These are phyloP conservation scores for Suhomyces panamericanus DNA, from an alignment of 1,139 yeast genomes.

Conservation along the genomic window DNA sequence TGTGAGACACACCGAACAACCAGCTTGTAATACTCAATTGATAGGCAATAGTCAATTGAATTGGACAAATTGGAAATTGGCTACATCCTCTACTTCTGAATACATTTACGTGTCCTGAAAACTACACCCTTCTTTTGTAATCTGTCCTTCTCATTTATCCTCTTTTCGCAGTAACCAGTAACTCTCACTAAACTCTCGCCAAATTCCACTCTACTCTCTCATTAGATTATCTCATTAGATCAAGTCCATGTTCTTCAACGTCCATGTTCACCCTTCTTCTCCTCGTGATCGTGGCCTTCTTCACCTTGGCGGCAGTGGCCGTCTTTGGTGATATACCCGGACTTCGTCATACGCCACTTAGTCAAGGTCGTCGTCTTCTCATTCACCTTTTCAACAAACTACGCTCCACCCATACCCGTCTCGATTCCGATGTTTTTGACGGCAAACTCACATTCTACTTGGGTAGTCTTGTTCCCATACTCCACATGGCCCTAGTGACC, in stretches of 20 bases:
- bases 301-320: conserved; percentile 17
- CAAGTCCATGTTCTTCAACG: too few relatives aligned
- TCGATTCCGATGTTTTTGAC: conserved; percentile 15
- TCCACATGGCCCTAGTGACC: conserved; percentile 46
- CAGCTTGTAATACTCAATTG: too few relatives aligned
- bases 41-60: too few relatives aligned
- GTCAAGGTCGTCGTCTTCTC: conserved; percentile 19
- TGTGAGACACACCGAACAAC: too few relatives aligned
- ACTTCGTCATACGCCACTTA: conserved; percentile 38
- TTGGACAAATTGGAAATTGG: too few relatives aligned
- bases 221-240: too few relatives aligned
- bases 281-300: conserved; percentile 2
- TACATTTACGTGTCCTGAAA: too few relatives aligned
- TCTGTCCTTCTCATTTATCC: too few relatives aligned
- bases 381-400: conserved; percentile 6
- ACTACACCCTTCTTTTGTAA: too few relatives aligned
- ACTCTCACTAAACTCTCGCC: background rate
- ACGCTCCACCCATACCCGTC: conserved; percentile 6
- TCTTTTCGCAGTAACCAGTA: background rate
- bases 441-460: conserved; percentile 21
- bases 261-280: conserved; percentile 1
- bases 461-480: conserved; percentile 51
- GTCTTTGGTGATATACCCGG: conserved; percentile 59
- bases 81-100: too few relatives aligned
- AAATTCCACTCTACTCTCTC: too few relatives aligned